Percentiles rank a stretch among this genome's conserved stretches.
Evolutionary conservation across 2,329 filamentous ascomycete species (phyloP).

Genomic region (Nigrospora oryzae): DNA sequence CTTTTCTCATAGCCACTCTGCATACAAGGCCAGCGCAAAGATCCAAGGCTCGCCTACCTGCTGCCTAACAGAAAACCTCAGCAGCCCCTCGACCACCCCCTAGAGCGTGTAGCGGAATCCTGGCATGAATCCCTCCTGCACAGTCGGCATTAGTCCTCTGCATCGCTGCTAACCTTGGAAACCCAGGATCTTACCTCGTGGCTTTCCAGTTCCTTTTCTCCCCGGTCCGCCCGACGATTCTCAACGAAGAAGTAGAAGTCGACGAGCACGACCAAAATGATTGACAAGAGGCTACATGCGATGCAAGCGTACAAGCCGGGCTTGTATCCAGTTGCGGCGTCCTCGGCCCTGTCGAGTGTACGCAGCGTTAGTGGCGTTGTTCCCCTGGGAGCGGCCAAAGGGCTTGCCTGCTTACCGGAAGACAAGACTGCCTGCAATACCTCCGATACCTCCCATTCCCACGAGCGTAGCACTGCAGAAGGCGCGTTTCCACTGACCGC

Average conservation of each 20-base stretch:
- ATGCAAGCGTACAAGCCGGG: constrained; percentile 49
- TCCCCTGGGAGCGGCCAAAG: background rate
- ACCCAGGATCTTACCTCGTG: constrained; percentile 31
- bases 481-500: constrained; percentile 78
- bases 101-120: constrained; percentile 7
- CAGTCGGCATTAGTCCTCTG: constrained; percentile 1
- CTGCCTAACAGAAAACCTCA: no score
- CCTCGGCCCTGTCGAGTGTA: constrained; percentile 26
- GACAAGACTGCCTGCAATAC: constrained; percentile 64
- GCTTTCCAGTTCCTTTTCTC: constrained; percentile 42
- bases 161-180: background rate
- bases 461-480: constrained; percentile 70
- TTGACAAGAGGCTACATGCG: constrained; percentile 34
- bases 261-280: constrained; percentile 33
- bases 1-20: no score
- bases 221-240: constrained; percentile 43
- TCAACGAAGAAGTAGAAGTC: constrained; percentile 31
- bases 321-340: constrained; percentile 39
- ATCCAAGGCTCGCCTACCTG: no score
- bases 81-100: background rate
- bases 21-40: no score
- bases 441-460: constrained; percentile 66
- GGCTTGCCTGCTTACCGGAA: constrained; percentile 33
- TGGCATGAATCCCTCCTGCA: constrained; percentile 3
- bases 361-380: background rate